Evolutionary conservation across 2,329 filamentous ascomycete species (phyloP).

Genomic region (Verticillium isaacii): DNA sequence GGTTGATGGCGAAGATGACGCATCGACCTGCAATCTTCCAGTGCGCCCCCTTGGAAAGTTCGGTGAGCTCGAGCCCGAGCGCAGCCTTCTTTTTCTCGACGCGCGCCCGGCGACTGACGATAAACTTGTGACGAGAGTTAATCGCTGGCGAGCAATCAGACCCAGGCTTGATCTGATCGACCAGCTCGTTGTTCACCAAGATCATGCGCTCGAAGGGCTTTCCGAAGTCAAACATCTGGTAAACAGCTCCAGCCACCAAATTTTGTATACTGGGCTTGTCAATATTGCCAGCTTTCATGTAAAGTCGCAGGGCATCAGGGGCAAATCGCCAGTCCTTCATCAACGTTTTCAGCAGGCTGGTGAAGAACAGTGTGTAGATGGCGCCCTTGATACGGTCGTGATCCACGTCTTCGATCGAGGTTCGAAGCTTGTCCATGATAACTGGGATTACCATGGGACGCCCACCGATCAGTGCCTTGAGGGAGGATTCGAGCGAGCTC

Average conservation of each 20-base stretch:
- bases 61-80: conserved; percentile 76
- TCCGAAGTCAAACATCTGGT: conserved; percentile 86
- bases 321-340: conserved; percentile 93
- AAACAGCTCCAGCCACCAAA: conserved; percentile 74
- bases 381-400: conserved; percentile 92
- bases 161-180: conserved; percentile 66
- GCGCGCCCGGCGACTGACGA: conserved; percentile 66
- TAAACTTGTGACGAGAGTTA: conserved; percentile 63
- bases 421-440: conserved; percentile 73
- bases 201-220: conserved; percentile 84
- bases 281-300: conserved; percentile 82
- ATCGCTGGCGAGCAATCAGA: conserved; percentile 61
- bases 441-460: conserved; percentile 84
- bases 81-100: conserved; percentile 82
- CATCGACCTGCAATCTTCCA: conserved; percentile 95
- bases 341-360: conserved; percentile 81
- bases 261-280: conserved; percentile 95
- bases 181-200: conserved; percentile 65
- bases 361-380: conserved; percentile 85
- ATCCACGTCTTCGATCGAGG: conserved; percentile 73
- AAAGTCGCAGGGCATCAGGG: conserved; percentile 81
- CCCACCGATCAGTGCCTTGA: conserved; percentile 86
- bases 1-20: conserved; percentile 82
- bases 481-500: conserved; percentile 83
- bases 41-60: conserved; percentile 73